Evolutionary conservation across 2,329 filamentous ascomycete species (phyloP), one percentile per base, ranked within the genome.

Genomic region (Exophiala bonariae): DNA sequence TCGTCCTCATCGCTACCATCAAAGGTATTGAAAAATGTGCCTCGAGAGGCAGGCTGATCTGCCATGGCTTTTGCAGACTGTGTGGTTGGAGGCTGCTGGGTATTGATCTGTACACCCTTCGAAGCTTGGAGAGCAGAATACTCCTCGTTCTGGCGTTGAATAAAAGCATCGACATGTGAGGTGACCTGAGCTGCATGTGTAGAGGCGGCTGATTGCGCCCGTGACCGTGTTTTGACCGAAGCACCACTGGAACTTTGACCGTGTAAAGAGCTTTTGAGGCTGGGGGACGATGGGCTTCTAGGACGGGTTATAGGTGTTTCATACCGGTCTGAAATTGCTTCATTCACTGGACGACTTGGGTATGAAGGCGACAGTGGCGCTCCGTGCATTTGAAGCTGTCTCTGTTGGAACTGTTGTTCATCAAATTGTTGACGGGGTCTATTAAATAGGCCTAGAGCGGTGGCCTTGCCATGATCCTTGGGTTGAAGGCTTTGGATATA

Each of bases 331-430:
- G 36, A 7, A n/a, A 47, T 34, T 16, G 63, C 49, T 49, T 59
- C 41, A 26, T 54, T 32, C 2, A 42, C 41, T 10, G 26, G 37
- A 34, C 34, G 14, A 6, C 35, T 32, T 16, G 36, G 26, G 3
- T 39, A 37, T 2, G 71, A 66, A 26, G 85, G 80, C 0, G 81
- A 81, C 46, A 86, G 85, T 19, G 85, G 80, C 20, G 84, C 87
- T 60, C 87, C 81, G 54, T 92, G 87, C 64, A 96, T 80, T 63
- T 90, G 87, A 38, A 87, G 72, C 61, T 95, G 87, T 35, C 89
- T 82, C 62, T 95, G 86, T 4, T 87, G 80, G 60, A 89, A 96
- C 61, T 89, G 87, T 16, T 85, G 82, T 61, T 96, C 91, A 60
- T 95, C 89, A 58, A 93, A 96, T 6, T 83, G 80, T 41, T 85